phyloP scores from a whole-genome alignment of 139 green algal species.

The Chlamydomonas sp. region DNA sequence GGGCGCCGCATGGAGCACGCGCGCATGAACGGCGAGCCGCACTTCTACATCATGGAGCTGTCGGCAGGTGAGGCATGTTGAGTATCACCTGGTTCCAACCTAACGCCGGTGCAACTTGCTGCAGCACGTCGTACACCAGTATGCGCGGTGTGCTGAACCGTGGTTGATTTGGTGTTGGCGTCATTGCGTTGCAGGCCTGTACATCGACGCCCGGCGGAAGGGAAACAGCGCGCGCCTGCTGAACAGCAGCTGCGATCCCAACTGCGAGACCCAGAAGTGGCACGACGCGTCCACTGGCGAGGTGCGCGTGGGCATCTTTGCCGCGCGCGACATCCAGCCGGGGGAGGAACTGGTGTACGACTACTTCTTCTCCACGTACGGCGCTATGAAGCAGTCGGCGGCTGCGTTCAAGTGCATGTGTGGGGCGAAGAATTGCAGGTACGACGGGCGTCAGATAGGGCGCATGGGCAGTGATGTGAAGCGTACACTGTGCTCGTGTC shows the following conservation, averaged over 20 bases:
- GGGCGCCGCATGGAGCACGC: conserved; percentile 70
- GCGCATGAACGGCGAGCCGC: conserved; percentile 59
- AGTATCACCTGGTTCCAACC: background rate
- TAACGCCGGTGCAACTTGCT: too few species aligned
- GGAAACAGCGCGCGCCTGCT: conserved; percentile 85
- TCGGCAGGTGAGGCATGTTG: conserved; percentile 21
- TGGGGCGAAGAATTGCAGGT: conserved; percentile 72
- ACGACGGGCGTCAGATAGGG: background rate
- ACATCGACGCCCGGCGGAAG: conserved; percentile 85
- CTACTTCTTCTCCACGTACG: conserved; percentile 86
- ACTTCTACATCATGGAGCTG: conserved; percentile 95
- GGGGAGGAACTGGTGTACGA: conserved; percentile 91
- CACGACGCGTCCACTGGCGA: conserved; percentile 53
- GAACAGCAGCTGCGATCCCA: conserved; percentile 90
- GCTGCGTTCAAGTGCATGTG: conserved; percentile 70
- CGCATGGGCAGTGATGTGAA: too few species aligned
- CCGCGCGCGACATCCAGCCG: conserved; percentile 65
- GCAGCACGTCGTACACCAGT: too few species aligned
- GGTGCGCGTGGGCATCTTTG: conserved; percentile 83
- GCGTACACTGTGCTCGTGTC: too few species aligned
- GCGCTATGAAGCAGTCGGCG: conserved; percentile 38
- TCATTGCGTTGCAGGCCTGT: conserved; percentile 50
- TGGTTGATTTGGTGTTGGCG: too few species aligned
- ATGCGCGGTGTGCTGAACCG: too few species aligned
- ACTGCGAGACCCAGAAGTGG: conserved; percentile 94